A percentile compares a stretch with the other conserved stretches of the same genome.
phyloP scores from a whole-genome alignment of 148 eudicot species.

The Salicornia ramosissima region DNA sequence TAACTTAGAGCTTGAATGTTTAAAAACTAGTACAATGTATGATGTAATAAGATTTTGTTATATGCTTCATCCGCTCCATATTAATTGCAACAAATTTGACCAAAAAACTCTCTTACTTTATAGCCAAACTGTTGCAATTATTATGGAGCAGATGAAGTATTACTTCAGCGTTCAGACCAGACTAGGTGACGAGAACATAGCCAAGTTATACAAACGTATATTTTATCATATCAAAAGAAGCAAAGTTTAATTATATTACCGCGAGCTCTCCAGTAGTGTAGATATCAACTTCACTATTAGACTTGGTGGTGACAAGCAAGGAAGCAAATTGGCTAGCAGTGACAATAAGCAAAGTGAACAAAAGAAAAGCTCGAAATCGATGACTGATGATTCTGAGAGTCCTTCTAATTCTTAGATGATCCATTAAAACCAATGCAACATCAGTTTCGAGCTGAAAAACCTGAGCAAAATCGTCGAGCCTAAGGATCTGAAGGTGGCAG shows the following conservation, averaged over 20 bases:
- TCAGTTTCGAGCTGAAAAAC: slow-evolving; percentile 68
- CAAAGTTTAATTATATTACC: slow-evolving; percentile 32
- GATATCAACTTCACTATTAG: slow-evolving; percentile 41
- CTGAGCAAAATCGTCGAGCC: slow-evolving; percentile 71
- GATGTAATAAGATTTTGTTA: too few species aligned
- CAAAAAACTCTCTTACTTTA: too few species aligned
- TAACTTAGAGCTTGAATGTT: too few species aligned
- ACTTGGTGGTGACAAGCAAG: slow-evolving; percentile 60
- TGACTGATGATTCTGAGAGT: slow-evolving; percentile 76
- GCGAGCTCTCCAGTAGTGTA: slow-evolving; percentile 80
- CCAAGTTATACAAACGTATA: too few species aligned
- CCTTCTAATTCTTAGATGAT: slow-evolving; percentile 72
- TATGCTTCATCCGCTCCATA: too few species aligned
- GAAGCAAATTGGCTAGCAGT: slow-evolving; percentile 75
- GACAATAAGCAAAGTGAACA: slow-evolving; percentile 51
- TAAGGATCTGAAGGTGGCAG: slow-evolving; percentile 73
- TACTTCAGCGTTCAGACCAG: too few species aligned
- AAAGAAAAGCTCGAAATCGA: slow-evolving; percentile 66
- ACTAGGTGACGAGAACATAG: too few species aligned
- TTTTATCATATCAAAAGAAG: too few species aligned
- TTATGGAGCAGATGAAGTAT: too few species aligned
- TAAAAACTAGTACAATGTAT: too few species aligned
- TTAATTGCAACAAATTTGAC: too few species aligned
- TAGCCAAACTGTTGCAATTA: too few species aligned
- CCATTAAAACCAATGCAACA: slow-evolving; percentile 53